Conservation (phyloP, 75 land plant species). For the Larix kaempferi region DNA sequence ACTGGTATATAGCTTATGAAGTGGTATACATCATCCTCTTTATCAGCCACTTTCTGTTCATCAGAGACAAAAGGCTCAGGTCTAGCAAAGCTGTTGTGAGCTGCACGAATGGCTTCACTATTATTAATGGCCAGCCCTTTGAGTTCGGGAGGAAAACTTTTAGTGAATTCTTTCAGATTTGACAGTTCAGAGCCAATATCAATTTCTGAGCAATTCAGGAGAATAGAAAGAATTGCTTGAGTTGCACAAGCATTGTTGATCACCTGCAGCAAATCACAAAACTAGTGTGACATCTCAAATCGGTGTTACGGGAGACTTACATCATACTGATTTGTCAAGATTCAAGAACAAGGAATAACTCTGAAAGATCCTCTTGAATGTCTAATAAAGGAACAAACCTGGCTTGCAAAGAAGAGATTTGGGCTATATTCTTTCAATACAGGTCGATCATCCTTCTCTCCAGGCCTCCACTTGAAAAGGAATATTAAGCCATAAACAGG, state of each 20-base stretch:
- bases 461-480: too few species aligned
- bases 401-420: slow-evolving; percentile 91
- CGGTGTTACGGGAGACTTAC: neutral
- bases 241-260: slow-evolving; percentile 99
- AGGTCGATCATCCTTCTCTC: slow-evolving; percentile 28
- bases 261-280: slow-evolving; percentile 40
- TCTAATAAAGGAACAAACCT: slow-evolving; percentile 39
- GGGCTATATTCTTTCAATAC: slow-evolving; percentile 75
- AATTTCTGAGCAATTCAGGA: neutral
- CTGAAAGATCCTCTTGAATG: neutral
- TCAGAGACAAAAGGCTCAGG: slow-evolving; percentile 63
- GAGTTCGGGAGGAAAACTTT: slow-evolving; percentile 34
- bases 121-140: slow-evolving; percentile 35
- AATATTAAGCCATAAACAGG: neutral
- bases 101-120: slow-evolving; percentile 42
- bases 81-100: slow-evolving; percentile 43
- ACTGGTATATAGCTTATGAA: slow-evolving; percentile 92
- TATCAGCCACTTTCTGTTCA: slow-evolving; percentile 77
- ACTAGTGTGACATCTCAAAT: neutral
- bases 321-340: neutral
- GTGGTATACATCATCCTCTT: slow-evolving; percentile 94
- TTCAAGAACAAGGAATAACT: neutral
- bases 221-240: slow-evolving; percentile 30
- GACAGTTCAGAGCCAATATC: slow-evolving; percentile 26
- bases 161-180: slow-evolving; percentile 29